Evolutionary conservation across 441 rosid genomes (phyloP).

Genomic region (Breynia disticha): DNA sequence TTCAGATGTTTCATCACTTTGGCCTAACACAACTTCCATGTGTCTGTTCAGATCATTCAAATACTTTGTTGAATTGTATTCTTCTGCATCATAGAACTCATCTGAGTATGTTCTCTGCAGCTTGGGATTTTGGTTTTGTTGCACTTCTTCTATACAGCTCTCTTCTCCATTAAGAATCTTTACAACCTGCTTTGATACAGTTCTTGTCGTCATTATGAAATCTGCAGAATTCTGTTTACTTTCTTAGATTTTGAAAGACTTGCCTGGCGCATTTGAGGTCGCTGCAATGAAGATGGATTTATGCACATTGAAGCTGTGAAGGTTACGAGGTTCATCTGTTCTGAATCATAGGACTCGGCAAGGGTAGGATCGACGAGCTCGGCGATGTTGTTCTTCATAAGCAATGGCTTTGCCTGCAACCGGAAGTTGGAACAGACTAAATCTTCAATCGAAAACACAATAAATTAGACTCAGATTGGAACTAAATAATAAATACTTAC

Average conservation of each 20-base stretch:
- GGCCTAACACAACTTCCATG: constrained; percentile 46
- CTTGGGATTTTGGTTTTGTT: constrained; percentile 22
- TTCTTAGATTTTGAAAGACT: neutral
- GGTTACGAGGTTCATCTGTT: constrained; percentile 41
- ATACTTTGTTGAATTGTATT: constrained; percentile 60
- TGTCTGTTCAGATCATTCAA: constrained; percentile 42
- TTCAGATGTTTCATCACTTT: constrained; percentile 12
- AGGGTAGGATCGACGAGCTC: constrained; percentile 65
- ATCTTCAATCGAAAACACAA: neutral
- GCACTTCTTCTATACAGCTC: constrained; percentile 26
- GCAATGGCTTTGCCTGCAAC: constrained; percentile 73
- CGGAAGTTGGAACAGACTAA: neutral
- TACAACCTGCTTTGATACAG: constrained; percentile 38
- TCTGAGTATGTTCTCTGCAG: constrained; percentile 61
- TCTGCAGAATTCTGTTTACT: too few relatives aligned
- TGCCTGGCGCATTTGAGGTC: constrained; percentile 86
- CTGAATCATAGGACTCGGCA: constrained; percentile 33
- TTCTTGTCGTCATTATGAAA: neutral
- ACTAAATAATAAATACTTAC: constrained; percentile 29
- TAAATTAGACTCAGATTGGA: neutral
- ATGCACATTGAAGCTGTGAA: constrained; percentile 56
- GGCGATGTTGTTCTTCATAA: constrained; percentile 29
- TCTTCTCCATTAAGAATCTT: constrained; percentile 50
- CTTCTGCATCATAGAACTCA: constrained; percentile 64
- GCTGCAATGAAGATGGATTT: constrained; percentile 43